phyloP scores from a whole-genome alignment of 2,329 filamentous ascomycete genomes.

The Clonostachys solani region DNA sequence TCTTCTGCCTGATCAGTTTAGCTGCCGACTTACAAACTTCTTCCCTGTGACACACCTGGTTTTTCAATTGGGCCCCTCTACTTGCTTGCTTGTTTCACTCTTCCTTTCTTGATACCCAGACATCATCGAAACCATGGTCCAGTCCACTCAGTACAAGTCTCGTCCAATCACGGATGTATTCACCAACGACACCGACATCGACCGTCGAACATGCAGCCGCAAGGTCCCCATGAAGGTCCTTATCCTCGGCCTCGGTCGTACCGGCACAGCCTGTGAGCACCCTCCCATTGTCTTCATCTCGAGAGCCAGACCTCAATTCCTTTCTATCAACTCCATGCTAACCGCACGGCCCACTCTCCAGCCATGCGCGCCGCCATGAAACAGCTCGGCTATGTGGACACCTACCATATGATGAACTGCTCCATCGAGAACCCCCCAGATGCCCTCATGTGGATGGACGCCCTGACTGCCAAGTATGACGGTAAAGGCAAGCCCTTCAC shows the following conservation, averaged over 20 bases:
- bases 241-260: slow-evolving; percentile 64
- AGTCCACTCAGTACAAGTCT: slow-evolving; percentile 18
- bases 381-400: slow-evolving; percentile 62
- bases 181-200: slow-evolving; percentile 64
- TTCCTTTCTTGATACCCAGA: not conserved
- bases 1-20: no score
- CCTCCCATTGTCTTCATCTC: not conserved
- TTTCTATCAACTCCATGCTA: not conserved
- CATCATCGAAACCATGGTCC: slow-evolving; percentile 13
- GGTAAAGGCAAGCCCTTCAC: slow-evolving; percentile 41
- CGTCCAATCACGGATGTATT: slow-evolving; percentile 54
- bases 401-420: slow-evolving; percentile 71
- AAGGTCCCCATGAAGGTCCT: slow-evolving; percentile 70
- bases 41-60: no score
- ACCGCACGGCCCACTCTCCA: slow-evolving; percentile 13
- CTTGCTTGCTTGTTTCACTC: no score
- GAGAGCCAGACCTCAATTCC: not conserved
- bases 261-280: slow-evolving; percentile 64
- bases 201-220: slow-evolving; percentile 60
- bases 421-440: slow-evolving; percentile 57
- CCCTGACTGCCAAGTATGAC: slow-evolving; percentile 49
- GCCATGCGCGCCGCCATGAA: slow-evolving; percentile 63
- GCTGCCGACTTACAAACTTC: no score
- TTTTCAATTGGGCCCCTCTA: no score
- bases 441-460: slow-evolving; percentile 67